Evolutionary conservation across 78 protist species (phyloP), one percentile per base, ranked within the genome.

Genomic region (Andalucia godoyi): DNA sequence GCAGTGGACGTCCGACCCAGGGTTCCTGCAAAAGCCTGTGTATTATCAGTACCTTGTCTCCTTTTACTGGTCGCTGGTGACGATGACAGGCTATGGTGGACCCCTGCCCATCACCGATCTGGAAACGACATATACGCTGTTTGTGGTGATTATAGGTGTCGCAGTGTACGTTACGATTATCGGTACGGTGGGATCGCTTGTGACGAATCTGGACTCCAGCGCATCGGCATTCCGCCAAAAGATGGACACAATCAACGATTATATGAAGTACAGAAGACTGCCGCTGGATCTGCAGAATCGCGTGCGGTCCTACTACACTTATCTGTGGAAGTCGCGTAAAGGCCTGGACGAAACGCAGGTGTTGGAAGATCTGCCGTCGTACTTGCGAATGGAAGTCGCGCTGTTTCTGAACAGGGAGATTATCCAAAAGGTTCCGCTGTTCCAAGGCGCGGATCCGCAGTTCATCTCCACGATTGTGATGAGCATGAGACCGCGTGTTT

Each of bases 71-170:
- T 10, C 55, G 17, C 10, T 64, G 10, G 52, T 46, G 7, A 64
- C 69, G 6, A 64, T 64, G 69, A 37, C 30, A 7, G 69, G 69
- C 7, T 64, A 50, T 15, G 69, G 69, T n/a, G 69, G 69, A 7
- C 38, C 69, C 7, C 49, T 50, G 23, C 69, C 69, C 7, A 27
- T 29, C 32, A 47, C 69, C 15, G 70, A 27, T 8, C 18, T 64
- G 57, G 46, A 64, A 47, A 10, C 47, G 38, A 9, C 47, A 25
- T 50, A 50, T 57, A 46, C 52, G 10, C 38, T 51, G 25, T 17
- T 64, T 64, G 69, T 64, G 38, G 29, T 37, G 32, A 21, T 64
- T 10, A 47, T 64, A 6, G 69, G 69, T 27, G 13, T 64, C 27
- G n/a, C 69, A 8, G 52, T 64, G 33, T 64, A 50, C 47, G 69